A percentile compares a stretch with the other conserved stretches of the same genome.
phyloP scores from a whole-genome alignment of 768 basidiomycete genomes.

The Amanita pallidorosea region DNA sequence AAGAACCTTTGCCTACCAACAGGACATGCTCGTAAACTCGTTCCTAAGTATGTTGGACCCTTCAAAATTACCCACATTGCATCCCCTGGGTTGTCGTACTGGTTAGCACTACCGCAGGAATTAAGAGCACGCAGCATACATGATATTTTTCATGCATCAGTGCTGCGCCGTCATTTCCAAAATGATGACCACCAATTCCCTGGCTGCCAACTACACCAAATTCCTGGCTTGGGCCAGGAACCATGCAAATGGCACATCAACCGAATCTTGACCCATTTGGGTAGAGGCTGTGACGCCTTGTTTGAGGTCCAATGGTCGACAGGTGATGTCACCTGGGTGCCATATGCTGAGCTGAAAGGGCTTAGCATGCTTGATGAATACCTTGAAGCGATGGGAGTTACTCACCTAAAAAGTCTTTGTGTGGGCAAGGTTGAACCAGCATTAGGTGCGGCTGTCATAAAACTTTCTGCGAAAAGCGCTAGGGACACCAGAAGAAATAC shows the following conservation, averaged over 20 bases:
- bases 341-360: too few species aligned
- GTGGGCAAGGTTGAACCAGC: too few species aligned
- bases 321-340: slow-evolving; percentile 22
- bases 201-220: slow-evolving; percentile 12
- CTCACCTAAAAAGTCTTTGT: too few species aligned
- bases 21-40: slow-evolving; percentile 12
- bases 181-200: slow-evolving; percentile 26
- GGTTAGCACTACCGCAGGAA: slow-evolving; percentile 8
- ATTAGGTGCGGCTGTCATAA: too few species aligned
- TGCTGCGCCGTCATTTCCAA: slow-evolving; percentile 17
- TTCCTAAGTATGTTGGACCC: slow-evolving; percentile 16
- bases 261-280: slow-evolving; percentile 13
- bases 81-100: not conserved
- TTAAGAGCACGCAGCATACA: slow-evolving; percentile 16
- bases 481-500: too few species aligned
- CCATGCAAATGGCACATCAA: slow-evolving; percentile 19
- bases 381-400: slow-evolving; percentile 17
- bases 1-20: not conserved
- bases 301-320: slow-evolving; percentile 21
- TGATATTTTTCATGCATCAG: slow-evolving; percentile 24
- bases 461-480: too few species aligned
- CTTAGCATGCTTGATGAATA: too few species aligned
- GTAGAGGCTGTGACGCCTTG: slow-evolving; percentile 8
- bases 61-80: not conserved
- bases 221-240: slow-evolving; percentile 6